Evolutionary conservation across 2,329 filamentous ascomycete species (phyloP).

Genomic region (Drechslera avenae): DNA sequence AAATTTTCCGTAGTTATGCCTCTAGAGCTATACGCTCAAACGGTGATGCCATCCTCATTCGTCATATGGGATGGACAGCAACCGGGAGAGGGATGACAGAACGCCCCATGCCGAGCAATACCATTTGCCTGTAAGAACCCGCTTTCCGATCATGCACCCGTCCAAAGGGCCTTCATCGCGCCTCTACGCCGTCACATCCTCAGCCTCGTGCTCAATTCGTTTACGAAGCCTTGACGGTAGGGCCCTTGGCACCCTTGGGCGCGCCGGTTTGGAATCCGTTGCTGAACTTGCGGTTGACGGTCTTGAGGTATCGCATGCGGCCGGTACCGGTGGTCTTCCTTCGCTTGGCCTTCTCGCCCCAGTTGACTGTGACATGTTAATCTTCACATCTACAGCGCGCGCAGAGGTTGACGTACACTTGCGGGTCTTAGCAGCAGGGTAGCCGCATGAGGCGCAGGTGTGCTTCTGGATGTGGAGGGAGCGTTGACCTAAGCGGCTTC

Average conservation of each 20-base stretch:
- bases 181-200: slow-evolving; percentile 27
- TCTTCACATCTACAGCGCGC: slow-evolving; percentile 15
- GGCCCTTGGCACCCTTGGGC: slow-evolving; percentile 81
- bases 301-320: slow-evolving; percentile 94
- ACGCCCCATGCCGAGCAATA: slow-evolving; percentile 49
- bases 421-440: slow-evolving; percentile 94
- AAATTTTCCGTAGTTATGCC: slow-evolving; percentile 48
- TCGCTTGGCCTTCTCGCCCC: slow-evolving; percentile 99
- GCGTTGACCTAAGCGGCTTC: slow-evolving; percentile 71
- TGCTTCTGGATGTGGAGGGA: slow-evolving; percentile 99
- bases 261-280: slow-evolving; percentile 95
- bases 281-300: slow-evolving; percentile 89
- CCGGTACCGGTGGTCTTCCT: slow-evolving; percentile 99
- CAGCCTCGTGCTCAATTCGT: slow-evolving; percentile 16
- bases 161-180: slow-evolving; percentile 33
- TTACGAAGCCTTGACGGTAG: slow-evolving; percentile 43
- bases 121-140: slow-evolving; percentile 42
- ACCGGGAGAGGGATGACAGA: slow-evolving; percentile 43
- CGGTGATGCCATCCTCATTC: slow-evolving; percentile 37
- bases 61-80: slow-evolving; percentile 38
- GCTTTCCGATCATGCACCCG: slow-evolving; percentile 39
- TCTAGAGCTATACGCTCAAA: slow-evolving; percentile 40
- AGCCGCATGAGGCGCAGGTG: slow-evolving; percentile 94
- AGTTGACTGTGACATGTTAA: slow-evolving; percentile 76
- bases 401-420: slow-evolving; percentile 80